Base-by-base conservation (phyloP, 176 grass and related monocot genomes). In the Oryza brachyantha region DNA sequence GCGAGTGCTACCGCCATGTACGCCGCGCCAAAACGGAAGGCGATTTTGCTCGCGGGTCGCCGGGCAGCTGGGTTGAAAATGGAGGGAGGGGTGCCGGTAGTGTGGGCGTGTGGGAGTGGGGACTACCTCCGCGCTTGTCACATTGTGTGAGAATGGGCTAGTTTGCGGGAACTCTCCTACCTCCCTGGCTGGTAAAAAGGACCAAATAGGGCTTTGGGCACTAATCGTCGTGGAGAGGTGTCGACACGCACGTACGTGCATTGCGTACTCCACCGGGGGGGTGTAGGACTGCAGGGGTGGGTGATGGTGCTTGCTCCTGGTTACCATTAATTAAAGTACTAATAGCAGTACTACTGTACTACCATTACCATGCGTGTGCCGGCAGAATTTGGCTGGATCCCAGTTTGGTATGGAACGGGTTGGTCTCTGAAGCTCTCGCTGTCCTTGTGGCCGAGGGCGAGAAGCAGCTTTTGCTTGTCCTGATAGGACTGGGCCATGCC, bases 1-100 rank as follows among this genome's bases (percentile, higher is more conserved):
- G n/a, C n/a, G n/a, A n/a, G n/a, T n/a, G n/a, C n/a, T 12, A 28
- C 28, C 13, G 24, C 68, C 68, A 48, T n/a, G 64, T 50, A 16
- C 50, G 27, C 8, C 37, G 64, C 19, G 65, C 55, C 74, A 24
- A 78, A 84, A 11, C 16, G 27, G 64, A 70, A 77, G 54, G 52
- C 0, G 64, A 36, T 32, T 27, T 64, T 52, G 19, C n/a, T 10
- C 5, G 41, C 27, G 24, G 12, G 26, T 19, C n/a, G 38, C 14
- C 6, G 13, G 3, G 55, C n/a, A n/a, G n/a, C 36, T 36, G 42
- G n/a, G 52, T 57, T n/a, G n/a, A n/a, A 57, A 57, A 24, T 2
- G 21, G 52, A 22, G 52, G 52, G 8, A 3, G 42, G 42, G 3
- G 42, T 13, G 40, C n/a, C 10, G 28, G 19, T 59, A n/a, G 68